A percentile compares a stretch with the other conserved stretches of the same genome.
Evolutionary conservation across 352 stramenopile species (phyloP).

Genomic region (Phytophthora ramorum): DNA sequence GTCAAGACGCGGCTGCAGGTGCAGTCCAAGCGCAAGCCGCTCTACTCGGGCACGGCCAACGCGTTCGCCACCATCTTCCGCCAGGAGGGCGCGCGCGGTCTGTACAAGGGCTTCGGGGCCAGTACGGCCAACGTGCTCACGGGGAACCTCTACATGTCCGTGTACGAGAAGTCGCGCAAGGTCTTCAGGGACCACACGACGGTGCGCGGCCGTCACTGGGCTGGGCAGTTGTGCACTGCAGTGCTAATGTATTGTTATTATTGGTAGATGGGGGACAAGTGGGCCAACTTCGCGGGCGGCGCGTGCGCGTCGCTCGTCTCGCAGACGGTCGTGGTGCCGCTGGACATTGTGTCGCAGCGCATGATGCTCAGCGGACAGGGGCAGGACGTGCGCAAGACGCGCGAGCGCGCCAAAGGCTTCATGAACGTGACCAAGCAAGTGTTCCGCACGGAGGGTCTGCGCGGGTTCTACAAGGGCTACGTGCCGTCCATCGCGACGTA

Average conservation of each 20-base stretch:
- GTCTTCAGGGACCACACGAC: constrained; percentile 63
- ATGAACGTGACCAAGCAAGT: constrained; percentile 68
- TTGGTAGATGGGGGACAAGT: constrained; percentile 62
- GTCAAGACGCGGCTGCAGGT: constrained; percentile 91
- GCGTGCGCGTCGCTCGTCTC: constrained; percentile 82
- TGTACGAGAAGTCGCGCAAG: constrained; percentile 88
- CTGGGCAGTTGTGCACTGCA: not conserved
- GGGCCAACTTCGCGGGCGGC: constrained; percentile 80
- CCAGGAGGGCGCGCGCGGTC: constrained; percentile 73
- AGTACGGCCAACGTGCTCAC: constrained; percentile 87
- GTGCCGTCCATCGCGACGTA: constrained; percentile 87
- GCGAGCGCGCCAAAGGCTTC: constrained; percentile 65
- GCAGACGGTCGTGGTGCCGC: constrained; percentile 86
- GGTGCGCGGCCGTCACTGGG: constrained; percentile 22
- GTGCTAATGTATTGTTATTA: constrained; percentile 3
- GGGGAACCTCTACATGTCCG: constrained; percentile 91
- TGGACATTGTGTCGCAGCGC: constrained; percentile 90
- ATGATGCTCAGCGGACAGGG: constrained; percentile 91
- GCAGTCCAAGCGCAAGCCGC: constrained; percentile 68
- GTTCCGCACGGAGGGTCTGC: constrained; percentile 68
- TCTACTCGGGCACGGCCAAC: constrained; percentile 86
- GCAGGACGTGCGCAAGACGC: constrained; percentile 60
- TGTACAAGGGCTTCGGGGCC: constrained; percentile 91
- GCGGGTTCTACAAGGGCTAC: constrained; percentile 88
- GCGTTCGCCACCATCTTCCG: constrained; percentile 86